phyloP scores from a whole-genome alignment of 306 rosid species.

The Mucuna pruriens region DNA sequence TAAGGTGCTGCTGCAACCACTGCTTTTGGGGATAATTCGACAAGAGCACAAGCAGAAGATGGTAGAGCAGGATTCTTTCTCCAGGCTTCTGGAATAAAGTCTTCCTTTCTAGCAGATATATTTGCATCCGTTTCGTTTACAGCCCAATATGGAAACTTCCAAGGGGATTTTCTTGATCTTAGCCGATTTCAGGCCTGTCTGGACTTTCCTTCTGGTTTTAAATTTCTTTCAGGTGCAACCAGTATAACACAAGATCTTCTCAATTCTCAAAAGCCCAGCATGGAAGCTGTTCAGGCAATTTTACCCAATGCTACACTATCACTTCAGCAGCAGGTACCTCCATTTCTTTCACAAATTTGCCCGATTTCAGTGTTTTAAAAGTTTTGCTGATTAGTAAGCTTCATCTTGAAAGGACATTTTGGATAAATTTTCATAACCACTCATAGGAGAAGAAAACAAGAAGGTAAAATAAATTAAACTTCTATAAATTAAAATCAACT shows the following conservation, averaged over 20 bases:
- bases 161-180: conserved; percentile 72
- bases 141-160: conserved; percentile 88
- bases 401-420: neutral
- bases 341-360: conserved; percentile 32
- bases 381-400: conserved; percentile 17
- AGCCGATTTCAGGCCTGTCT: conserved; percentile 75
- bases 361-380: neutral
- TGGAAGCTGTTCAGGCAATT: conserved; percentile 65
- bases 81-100: conserved; percentile 56
- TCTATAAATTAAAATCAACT: neutral
- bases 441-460: neutral
- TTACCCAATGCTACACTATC: conserved; percentile 75
- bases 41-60: conserved; percentile 48
- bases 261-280: conserved; percentile 64
- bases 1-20: conserved; percentile 75
- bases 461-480: neutral
- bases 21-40: conserved; percentile 59
- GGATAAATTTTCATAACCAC: neutral
- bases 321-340: conserved; percentile 90
- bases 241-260: conserved; percentile 65
- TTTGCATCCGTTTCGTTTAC: conserved; percentile 76
- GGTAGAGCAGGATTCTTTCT: conserved; percentile 56
- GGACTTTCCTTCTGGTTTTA: conserved; percentile 80
- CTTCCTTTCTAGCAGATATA: conserved; percentile 66
- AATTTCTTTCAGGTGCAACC: conserved; percentile 74